Evolutionary conservation across 2,329 filamentous ascomycete species (phyloP).

Genomic region (Colletotrichum sp.): DNA sequence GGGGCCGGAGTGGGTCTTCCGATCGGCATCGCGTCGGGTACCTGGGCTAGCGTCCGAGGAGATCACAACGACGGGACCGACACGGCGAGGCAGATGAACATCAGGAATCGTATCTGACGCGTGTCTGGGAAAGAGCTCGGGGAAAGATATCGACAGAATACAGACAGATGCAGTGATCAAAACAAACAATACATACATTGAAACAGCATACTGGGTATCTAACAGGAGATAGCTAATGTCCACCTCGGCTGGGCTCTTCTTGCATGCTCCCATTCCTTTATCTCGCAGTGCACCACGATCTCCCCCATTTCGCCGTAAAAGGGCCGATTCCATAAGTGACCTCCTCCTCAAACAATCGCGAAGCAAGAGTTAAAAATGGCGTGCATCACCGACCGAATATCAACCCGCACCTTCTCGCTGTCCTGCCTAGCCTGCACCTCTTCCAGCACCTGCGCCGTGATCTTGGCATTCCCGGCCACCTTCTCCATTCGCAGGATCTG

Average conservation of each 20-base stretch:
- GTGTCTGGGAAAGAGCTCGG: accelerated
- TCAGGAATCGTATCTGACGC: accelerated
- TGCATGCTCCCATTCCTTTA: background rate
- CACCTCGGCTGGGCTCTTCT: background rate
- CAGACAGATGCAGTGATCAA: background rate
- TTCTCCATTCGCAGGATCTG: conserved; percentile 54
- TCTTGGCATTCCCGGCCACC: conserved; percentile 47
- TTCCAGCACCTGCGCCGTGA: conserved; percentile 50
- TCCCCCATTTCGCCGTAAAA: background rate
- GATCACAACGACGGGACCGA: background rate
- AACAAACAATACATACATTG: background rate
- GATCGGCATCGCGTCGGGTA: conserved; percentile 14
- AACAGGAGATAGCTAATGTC: background rate
- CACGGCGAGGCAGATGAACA: background rate
- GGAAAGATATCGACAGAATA: background rate
- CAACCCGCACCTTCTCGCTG: conserved; percentile 40
- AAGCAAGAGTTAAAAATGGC: conserved; percentile 57
- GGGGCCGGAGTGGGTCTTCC: background rate
- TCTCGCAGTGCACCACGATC: background rate
- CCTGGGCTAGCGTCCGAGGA: background rate
- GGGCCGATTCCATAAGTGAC: background rate
- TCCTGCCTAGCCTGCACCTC: conserved; percentile 52
- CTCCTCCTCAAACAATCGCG: conserved; percentile 47
- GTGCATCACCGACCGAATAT: conserved; percentile 52
- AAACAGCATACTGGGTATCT: background rate